These are phyloP conservation scores for Pseudohalonectria lignicola DNA, from an alignment of 2,329 filamentous ascomycete species.

Conservation along the genomic window DNA sequence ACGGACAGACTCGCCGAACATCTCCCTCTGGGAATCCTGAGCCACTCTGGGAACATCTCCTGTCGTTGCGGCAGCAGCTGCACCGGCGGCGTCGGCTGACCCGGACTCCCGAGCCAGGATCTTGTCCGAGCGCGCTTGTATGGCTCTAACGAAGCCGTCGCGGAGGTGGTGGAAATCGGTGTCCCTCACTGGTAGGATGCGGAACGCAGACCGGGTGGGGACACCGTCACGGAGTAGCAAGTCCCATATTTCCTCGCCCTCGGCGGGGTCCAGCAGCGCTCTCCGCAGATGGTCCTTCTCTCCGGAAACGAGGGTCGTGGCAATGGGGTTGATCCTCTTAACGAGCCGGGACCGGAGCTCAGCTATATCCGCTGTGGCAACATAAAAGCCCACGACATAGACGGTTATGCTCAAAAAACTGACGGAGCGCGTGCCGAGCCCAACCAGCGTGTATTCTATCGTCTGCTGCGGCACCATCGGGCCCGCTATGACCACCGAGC, in stretches of 20 bases:
- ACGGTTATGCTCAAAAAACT: conserved; percentile 86
- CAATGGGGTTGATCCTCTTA: conserved; percentile 62
- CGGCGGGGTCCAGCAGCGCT: conserved; percentile 56
- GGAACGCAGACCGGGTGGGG: conserved; percentile 62
- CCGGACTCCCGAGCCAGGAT: conserved; percentile 3
- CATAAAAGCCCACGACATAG: conserved; percentile 88
- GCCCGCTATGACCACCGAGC: conserved; percentile 4
- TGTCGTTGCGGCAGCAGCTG: conserved; percentile 13
- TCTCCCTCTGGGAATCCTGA: conserved; percentile 49
- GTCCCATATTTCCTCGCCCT: conserved; percentile 66
- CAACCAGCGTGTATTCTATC: conserved; percentile 76
- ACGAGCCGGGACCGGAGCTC: conserved; percentile 70
- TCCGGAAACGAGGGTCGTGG: conserved; percentile 70
- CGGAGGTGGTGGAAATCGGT: conserved; percentile 90
- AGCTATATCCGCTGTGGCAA: conserved; percentile 73
- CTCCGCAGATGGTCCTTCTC: conserved; percentile 68
- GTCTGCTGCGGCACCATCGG: conserved; percentile 7
- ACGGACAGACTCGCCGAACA: conserved; percentile 63
- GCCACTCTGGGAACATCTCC: not conserved
- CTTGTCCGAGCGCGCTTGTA: conserved; percentile 57
- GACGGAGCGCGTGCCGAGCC: conserved; percentile 78
- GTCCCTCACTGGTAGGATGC: conserved; percentile 82
- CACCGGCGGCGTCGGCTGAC: not conserved
- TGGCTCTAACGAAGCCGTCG: conserved; percentile 80
- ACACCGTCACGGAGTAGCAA: conserved; percentile 53